phyloP scores from a whole-genome alignment of 2,329 filamentous ascomycete genomes.

The Parastagonospora avenae region DNA sequence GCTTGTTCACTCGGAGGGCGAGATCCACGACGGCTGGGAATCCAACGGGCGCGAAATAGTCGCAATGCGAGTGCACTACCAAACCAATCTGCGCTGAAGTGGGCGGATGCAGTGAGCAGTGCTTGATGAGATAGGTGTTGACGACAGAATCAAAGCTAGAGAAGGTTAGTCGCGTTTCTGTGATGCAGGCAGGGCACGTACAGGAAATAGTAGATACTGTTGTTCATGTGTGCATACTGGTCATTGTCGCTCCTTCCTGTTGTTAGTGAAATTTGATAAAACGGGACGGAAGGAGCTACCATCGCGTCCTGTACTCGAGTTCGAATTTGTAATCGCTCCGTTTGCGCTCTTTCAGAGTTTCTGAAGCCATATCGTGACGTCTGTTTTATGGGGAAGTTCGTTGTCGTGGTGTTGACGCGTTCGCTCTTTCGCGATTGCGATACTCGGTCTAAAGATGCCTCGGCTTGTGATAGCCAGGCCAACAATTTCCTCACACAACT shows the following conservation, averaged over 20 bases:
- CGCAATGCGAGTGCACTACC: slow-evolving; percentile 82
- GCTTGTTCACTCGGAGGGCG: slow-evolving; percentile 78
- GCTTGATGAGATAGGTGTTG: slow-evolving; percentile 83
- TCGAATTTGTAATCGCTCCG: slow-evolving; percentile 77
- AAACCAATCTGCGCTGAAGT: slow-evolving; percentile 76
- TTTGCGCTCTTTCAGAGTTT: slow-evolving; percentile 61
- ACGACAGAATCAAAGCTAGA: slow-evolving; percentile 79
- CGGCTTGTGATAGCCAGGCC: slow-evolving; percentile 1
- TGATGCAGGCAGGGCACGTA: slow-evolving; percentile 41
- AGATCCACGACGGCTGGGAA: slow-evolving; percentile 85
- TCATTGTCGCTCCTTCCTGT: slow-evolving; percentile 77
- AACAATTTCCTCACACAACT: slow-evolving; percentile 1
- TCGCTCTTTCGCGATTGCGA: neutral
- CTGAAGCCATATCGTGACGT: slow-evolving; percentile 27
- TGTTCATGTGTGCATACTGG: slow-evolving; percentile 95
- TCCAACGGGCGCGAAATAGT: slow-evolving; percentile 81
- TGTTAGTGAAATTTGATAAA: slow-evolving; percentile 11
- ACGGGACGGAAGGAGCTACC: slow-evolving; percentile 58
- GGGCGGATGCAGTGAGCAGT: slow-evolving; percentile 74
- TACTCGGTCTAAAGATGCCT: too few relatives aligned
- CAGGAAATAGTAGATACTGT: slow-evolving; percentile 83
- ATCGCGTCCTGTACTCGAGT: slow-evolving; percentile 84
- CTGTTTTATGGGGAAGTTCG: neutral
- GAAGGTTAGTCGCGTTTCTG: neutral
- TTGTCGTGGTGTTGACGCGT: neutral